A percentile compares a stretch with the other conserved stretches of the same genome.
Conservation (phyloP, 1,139 yeast species). For the Spencermartinsiella ligniputridi region DNA sequence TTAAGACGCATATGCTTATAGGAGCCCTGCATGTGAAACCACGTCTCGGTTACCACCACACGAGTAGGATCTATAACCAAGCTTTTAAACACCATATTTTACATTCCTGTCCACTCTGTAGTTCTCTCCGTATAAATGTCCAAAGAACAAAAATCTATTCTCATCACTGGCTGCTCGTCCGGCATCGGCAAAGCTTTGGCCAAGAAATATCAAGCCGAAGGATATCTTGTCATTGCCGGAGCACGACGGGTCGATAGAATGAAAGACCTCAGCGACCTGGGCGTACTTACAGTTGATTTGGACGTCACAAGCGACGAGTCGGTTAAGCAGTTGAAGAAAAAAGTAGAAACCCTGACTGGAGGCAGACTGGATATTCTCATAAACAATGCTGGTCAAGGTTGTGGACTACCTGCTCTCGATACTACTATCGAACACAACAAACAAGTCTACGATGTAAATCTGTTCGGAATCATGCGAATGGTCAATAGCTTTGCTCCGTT, state of each 20-base stretch:
- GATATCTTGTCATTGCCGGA: conserved; percentile 59
- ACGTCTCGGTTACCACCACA: too few relatives aligned
- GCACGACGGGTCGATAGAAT: conserved; percentile 60
- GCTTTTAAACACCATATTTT: too few relatives aligned
- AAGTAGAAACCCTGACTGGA: conserved; percentile 1
- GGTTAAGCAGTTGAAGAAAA: conserved; percentile 7
- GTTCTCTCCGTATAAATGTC: too few relatives aligned
- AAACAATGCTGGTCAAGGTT: conserved; percentile 1
- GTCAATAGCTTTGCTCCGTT: conserved; percentile 55
- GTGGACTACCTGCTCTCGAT: conserved; percentile 57
- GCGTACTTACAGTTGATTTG: conserved; percentile 7
- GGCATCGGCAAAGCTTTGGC: conserved; percentile 83
- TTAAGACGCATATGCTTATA: too few relatives aligned
- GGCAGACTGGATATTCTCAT: conserved; percentile 1
- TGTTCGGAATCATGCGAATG: conserved; percentile 62
- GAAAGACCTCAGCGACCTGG: conserved; percentile 34
- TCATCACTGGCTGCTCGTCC: conserved; percentile 73
- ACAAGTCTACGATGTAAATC: conserved; percentile 62
- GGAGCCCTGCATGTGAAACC: too few relatives aligned
- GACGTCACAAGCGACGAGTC: conserved; percentile 10
- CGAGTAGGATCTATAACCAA: too few relatives aligned
- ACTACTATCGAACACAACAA: conserved; percentile 53
- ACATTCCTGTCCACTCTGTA: too few relatives aligned
- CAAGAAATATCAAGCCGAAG: conserved; percentile 61
- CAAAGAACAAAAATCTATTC: conserved; percentile 54